Percentiles rank a stretch among this genome's conserved stretches.
Conservation (phyloP, 1,139 yeast species). For the Hyphopichia khmerensis region DNA sequence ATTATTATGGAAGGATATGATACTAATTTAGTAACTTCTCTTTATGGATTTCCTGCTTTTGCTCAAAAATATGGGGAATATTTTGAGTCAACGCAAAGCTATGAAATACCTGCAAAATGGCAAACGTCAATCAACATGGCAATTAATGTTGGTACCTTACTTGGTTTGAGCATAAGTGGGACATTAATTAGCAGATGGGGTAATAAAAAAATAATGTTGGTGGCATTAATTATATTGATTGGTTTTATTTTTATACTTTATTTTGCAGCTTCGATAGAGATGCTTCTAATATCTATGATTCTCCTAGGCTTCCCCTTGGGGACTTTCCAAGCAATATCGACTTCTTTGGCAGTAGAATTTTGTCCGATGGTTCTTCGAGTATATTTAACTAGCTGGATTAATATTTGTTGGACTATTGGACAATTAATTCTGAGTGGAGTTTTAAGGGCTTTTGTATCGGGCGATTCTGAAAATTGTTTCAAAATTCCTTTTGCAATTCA, state of each 20-base stretch:
- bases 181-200: conserved; percentile 45
- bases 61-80: conserved; percentile 31
- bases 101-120: conserved; percentile 45
- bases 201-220: conserved; percentile 43
- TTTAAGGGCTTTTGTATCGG: conserved; percentile 33
- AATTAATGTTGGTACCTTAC: conserved; percentile 42
- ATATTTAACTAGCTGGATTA: conserved; percentile 47
- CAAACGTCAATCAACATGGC: conserved; percentile 50
- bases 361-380: conserved; percentile 50
- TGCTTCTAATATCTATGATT: conserved; percentile 46
- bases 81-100: conserved; percentile 23
- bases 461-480: conserved; percentile 30
- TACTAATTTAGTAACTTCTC: conserved; percentile 32
- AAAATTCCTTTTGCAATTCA: conserved; percentile 45
- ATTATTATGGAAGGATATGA: conserved; percentile 48
- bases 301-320: conserved; percentile 55
- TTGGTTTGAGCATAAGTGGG: conserved; percentile 48
- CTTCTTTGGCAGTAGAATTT: conserved; percentile 54
- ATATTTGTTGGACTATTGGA: conserved; percentile 51
- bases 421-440: conserved; percentile 50
- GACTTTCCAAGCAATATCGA: conserved; percentile 48
- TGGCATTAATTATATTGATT: conserved; percentile 30
- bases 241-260: conserved; percentile 49
- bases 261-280: conserved; percentile 40
- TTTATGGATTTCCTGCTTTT: conserved; percentile 40